Evolutionary conservation across 2,329 filamentous ascomycete genomes (phyloP).

Genomic region (Diaporthe sp.): DNA sequence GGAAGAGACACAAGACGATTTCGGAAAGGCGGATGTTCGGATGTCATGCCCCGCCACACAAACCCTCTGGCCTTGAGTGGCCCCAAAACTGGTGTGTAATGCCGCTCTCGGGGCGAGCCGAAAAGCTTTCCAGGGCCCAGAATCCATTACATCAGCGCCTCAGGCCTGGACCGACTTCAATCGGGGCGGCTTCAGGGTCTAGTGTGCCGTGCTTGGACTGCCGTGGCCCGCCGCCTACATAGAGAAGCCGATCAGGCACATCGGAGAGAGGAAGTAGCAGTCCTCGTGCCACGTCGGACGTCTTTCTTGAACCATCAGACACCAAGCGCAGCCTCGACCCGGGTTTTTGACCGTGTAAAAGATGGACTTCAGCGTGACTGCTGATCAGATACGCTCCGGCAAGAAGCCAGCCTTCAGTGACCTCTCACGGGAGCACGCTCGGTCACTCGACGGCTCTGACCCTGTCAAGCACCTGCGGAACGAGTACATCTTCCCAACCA

Average conservation of each 20-base stretch:
- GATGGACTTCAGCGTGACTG: constrained; percentile 57
- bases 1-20: constrained; percentile 42
- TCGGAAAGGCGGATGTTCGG: constrained; percentile 50
- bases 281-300: not conserved
- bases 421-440: constrained; percentile 63
- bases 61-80: not conserved
- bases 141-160: constrained; percentile 17
- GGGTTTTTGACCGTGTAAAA: not conserved
- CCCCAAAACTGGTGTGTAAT: not conserved
- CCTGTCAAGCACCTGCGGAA: constrained; percentile 72
- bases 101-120: constrained; percentile 30
- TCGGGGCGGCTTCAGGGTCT: too few species aligned
- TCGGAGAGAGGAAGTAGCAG: not conserved
- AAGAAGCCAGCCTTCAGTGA: constrained; percentile 61
- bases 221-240: constrained; percentile 12
- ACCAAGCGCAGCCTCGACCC: not conserved
- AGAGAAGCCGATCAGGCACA: constrained; percentile 10
- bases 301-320: not conserved
- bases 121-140: not conserved
- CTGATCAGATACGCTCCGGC: constrained; percentile 59
- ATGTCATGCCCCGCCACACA: constrained; percentile 28
- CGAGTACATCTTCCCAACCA: constrained; percentile 85
- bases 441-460: constrained; percentile 71
- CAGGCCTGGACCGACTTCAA: not conserved
- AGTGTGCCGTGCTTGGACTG: not conserved